Evolutionary conservation across 495 filamentous ascomycete genomes (phyloP).

Genomic region (Annulohypoxylon bovei): DNA sequence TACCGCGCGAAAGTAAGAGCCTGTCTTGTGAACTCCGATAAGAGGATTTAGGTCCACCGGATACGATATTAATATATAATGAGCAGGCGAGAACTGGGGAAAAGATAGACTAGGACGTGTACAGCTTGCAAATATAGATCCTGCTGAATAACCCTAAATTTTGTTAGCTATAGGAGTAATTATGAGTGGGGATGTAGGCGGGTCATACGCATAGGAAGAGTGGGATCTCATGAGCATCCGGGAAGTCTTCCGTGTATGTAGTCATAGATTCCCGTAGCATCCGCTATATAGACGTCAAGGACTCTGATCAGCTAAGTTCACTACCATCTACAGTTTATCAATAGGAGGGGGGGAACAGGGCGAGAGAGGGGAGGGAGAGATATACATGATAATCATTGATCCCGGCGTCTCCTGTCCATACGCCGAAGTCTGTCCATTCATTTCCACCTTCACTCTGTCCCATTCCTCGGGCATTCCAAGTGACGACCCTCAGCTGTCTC

Average conservation of each 20-base stretch:
- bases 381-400: conserved; percentile 36
- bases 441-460: conserved; percentile 74
- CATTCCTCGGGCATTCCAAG: conserved; percentile 79
- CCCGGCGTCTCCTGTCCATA: conserved; percentile 31
- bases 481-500: conserved; percentile 67
- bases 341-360: not conserved
- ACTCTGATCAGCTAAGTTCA: not conserved
- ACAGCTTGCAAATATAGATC: conserved; percentile 38
- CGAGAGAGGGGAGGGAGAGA: not conserved
- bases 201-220: conserved; percentile 40
- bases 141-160: conserved; percentile 36
- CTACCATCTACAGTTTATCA: not conserved
- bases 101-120: conserved; percentile 22
- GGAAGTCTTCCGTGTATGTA: conserved; percentile 28
- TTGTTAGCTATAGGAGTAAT: not conserved
- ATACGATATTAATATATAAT: conserved; percentile 38
- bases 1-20: conserved; percentile 32
- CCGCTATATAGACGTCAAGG: conserved; percentile 14
- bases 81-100: conserved; percentile 25
- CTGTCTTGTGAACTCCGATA: conserved; percentile 29
- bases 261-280: conserved; percentile 39
- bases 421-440: conserved; percentile 67
- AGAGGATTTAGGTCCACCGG: conserved; percentile 37
- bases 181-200: not conserved
- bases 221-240: not conserved